A percentile compares a stretch with the other conserved stretches of the same genome.
Evolutionary conservation across 345 rosid genomes (phyloP).

Genomic region (Hibiscus mutabilis): DNA sequence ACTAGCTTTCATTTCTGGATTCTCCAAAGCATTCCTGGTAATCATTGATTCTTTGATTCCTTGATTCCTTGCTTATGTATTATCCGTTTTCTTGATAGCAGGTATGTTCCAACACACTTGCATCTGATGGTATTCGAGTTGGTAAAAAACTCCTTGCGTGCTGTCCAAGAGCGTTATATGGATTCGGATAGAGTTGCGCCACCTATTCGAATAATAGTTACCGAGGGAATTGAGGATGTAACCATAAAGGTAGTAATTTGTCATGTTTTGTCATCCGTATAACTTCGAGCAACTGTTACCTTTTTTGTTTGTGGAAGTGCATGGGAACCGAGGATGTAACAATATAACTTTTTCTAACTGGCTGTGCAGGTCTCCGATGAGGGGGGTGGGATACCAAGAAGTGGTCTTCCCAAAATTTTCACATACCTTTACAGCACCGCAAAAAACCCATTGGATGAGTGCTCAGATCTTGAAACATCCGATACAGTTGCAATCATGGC

Average conservation of each 20-base stretch:
- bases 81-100: conserved; percentile 20
- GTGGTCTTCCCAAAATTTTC: conserved; percentile 96
- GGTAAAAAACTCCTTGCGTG: conserved; percentile 93
- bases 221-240: conserved; percentile 96
- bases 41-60: not conserved
- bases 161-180: conserved; percentile 81
- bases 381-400: conserved; percentile 95
- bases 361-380: conserved; percentile 75
- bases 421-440: conserved; percentile 97
- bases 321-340: not conserved
- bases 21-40: not conserved
- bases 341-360: conserved; percentile 13
- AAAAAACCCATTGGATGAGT: conserved; percentile 72
- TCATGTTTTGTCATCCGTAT: not conserved
- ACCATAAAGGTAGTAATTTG: conserved; percentile 72
- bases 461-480: conserved; percentile 49
- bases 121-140: conserved; percentile 93
- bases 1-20: not conserved
- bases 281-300: not conserved
- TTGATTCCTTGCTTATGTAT: conserved; percentile 1
- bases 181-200: conserved; percentile 78
- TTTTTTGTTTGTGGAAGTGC: not conserved
- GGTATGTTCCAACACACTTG: conserved; percentile 87
- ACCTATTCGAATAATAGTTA: conserved; percentile 74
- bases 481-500: conserved; percentile 74